Evolutionary conservation across 225 moss, liverwort and hornwort species (phyloP).

Genomic region (Pleurozium schreberi): DNA sequence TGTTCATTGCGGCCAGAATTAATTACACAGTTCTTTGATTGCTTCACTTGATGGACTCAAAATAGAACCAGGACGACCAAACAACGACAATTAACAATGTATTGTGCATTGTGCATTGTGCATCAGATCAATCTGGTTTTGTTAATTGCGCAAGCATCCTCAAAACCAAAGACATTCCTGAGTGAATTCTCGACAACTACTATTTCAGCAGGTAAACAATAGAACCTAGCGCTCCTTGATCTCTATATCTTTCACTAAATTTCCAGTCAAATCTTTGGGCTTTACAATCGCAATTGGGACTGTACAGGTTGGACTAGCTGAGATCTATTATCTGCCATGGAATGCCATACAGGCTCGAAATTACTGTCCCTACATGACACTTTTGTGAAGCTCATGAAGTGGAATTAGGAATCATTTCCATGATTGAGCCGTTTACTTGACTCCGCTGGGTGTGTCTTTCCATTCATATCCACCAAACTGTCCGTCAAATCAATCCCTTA

Average conservation of each 20-base stretch:
- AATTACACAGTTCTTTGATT: not conserved
- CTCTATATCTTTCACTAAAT: not conserved
- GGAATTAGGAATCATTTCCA: not conserved
- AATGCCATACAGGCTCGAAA: not conserved
- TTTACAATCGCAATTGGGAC: not conserved
- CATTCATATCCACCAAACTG: not conserved
- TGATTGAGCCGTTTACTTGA: not conserved
- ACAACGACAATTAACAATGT: not conserved
- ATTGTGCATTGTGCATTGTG: not conserved
- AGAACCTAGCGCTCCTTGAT: not conserved
- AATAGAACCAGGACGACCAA: not conserved
- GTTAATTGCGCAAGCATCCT: not conserved
- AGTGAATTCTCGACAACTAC: not conserved
- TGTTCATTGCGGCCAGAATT: not conserved
- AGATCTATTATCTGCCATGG: not conserved
- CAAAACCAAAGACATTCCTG: not conserved
- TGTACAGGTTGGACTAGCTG: not conserved
- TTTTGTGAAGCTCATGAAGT: not conserved
- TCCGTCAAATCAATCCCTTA: not conserved
- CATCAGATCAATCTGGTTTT: not conserved
- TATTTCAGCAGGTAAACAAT: not conserved
- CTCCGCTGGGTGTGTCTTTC: not conserved
- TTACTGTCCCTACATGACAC: not conserved
- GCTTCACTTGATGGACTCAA: not conserved
- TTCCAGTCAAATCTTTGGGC: not conserved